Evolutionary conservation across 2,329 filamentous ascomycete species (phyloP), one percentile per base, ranked within the genome.

Genomic region (Corynespora cassiicola): DNA sequence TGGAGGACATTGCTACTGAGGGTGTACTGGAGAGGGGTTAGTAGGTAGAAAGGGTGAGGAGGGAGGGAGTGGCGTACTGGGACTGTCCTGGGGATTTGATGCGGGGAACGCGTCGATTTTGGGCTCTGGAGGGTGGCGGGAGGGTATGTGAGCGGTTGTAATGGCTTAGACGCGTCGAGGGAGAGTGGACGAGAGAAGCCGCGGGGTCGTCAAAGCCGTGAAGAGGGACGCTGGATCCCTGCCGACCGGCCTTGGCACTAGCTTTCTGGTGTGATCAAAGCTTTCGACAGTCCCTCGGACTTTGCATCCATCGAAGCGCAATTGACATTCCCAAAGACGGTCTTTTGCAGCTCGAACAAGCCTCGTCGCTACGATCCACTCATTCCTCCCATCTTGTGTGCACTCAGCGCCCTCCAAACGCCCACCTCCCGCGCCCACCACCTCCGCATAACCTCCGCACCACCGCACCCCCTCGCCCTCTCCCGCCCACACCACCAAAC

Each of bases 171-270:
- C 26, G 45, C 33, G n/a, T 39, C 6, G 15, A 39, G 21, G 14
- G 22, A 11, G 5, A 25, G 18, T 9, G 8, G 10, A n/a, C 7
- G 8, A 11, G 22, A 21, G 36, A 7, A 35, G 26, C 16, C 20
- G 31, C 15, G 31, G 19, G 24, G 18, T 17, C 12, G 29, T 8
- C 11, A n/a, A n/a, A n/a, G n/a, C n/a, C n/a, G n/a, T n/a, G 36
- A 16, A 6, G 23, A 32, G 2, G 12, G 21, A 7, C 21, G 25
- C 36, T 15, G n/a, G n/a, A n/a, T n/a, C n/a, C n/a, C n/a, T n/a
- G n/a, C n/a, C n/a, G n/a, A n/a, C n/a, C n/a, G 12, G 19, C 52
- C 43, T 61, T 59, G 57, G 57, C 55, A 42, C 16, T 20, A 39
- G 37, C 39, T 50, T 38, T 23, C 27, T 31, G 23, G 27, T 29